Conservation (phyloP, 116 monocot genomes). For the Trichopus zeylanicus region DNA sequence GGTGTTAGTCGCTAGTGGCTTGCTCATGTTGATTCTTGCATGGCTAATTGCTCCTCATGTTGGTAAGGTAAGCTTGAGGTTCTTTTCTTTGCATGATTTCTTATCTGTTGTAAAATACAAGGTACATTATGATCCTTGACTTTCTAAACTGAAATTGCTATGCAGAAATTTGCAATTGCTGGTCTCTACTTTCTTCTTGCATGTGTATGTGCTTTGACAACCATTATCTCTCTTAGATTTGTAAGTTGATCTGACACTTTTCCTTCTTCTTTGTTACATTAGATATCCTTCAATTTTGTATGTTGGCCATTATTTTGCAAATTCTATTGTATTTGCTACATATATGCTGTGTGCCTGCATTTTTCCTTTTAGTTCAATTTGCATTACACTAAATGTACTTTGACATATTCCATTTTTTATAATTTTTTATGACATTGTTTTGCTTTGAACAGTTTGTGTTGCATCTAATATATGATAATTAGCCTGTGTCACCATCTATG, state of each 20-base stretch:
- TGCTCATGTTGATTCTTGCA: slow-evolving; percentile 53
- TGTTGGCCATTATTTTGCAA: not conserved
- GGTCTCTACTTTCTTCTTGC: slow-evolving; percentile 82
- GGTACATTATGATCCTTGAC: not conserved
- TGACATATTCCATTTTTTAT: too few species aligned
- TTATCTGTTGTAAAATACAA: not conserved
- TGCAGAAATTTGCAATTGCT: slow-evolving; percentile 74
- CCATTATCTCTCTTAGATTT: slow-evolving; percentile 77
- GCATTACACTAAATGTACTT: too few species aligned
- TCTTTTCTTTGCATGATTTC: not conserved
- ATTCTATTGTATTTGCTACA: too few species aligned
- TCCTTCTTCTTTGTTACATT: not conserved
- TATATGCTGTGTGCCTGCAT: too few species aligned
- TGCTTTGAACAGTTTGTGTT: too few species aligned
- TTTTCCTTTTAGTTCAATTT: not conserved
- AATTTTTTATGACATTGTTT: too few species aligned
- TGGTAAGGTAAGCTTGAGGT: slow-evolving; percentile 51
- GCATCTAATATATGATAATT: too few species aligned
- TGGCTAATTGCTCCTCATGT: slow-evolving; percentile 90
- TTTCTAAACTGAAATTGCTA: not conserved
- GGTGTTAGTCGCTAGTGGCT: slow-evolving; percentile 59
- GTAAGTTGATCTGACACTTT: slow-evolving; percentile 40
- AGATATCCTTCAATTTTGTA: not conserved
- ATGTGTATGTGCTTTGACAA: slow-evolving; percentile 65
- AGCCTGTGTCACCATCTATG: too few species aligned